Conservation (phyloP, 257 asterid genomes). For the Galeopsis tetrahit region DNA sequence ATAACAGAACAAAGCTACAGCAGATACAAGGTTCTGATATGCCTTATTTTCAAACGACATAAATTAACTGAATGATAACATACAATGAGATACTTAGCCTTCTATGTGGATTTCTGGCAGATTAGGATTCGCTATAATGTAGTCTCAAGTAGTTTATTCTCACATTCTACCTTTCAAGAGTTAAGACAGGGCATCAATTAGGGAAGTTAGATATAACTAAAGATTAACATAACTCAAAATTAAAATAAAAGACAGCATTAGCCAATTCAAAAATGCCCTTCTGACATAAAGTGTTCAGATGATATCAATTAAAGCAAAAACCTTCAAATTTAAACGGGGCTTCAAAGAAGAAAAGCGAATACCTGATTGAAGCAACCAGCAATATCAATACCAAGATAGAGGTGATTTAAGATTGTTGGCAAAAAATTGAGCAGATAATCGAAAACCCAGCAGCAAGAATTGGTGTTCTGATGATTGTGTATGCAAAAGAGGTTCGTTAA, state of each 20-base stretch:
- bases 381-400: neutral
- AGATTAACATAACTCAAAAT: neutral
- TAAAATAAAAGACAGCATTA: conserved; percentile 1
- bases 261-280: neutral
- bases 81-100: neutral
- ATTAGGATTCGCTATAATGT: neutral
- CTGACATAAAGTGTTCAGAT: neutral
- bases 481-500: conserved; percentile 27
- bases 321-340: neutral
- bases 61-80: neutral
- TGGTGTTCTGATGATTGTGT: conserved; percentile 12
- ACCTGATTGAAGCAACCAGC: neutral
- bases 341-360: neutral
- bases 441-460: conserved; percentile 34
- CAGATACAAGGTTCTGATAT: neutral
- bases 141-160: neutral
- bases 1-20: neutral
- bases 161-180: neutral
- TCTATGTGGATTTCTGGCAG: neutral
- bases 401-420: neutral
- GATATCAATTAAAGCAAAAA: neutral
- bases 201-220: neutral
- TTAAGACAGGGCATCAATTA: neutral
- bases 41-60: neutral
- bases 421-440: conserved; percentile 25